Evolutionary conservation across 192 early-diverging fungal genomes (phyloP), one percentile per base, ranked within the genome.

Genomic region (Lobosporangium transversale): DNA sequence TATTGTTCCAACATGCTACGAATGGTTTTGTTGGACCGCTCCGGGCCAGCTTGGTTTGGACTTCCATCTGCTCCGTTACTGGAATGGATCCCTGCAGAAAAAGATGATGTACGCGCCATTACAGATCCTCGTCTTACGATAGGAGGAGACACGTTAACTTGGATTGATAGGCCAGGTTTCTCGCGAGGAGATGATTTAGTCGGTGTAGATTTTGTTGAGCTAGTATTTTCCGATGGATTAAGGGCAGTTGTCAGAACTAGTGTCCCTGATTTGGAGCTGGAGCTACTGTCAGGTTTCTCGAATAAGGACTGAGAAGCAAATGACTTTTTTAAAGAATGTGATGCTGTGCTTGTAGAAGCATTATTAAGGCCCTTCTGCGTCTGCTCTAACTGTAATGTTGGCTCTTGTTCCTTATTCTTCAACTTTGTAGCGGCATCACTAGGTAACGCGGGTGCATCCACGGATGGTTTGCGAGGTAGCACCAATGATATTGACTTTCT

Each of bases 1-100:
- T 67, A 66, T 35, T 76, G 73, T 53, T 76, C 73, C 45, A 76
- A 30, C 73, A 76, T 76, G 32, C 73, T 76, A 14, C 64, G 58
- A 9, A 76, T 76, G 1, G 73, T 76, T 21, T 76, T 76, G 26
- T 66, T 76, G 1, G 73, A 76, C 40, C 73, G 37, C 40, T 76
- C 73, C 23, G 64, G 65, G 5, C 73, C 73, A 20, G 52, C 14
- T 21, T 66, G 64, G 5, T 57, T 49, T 0, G 73, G 73, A 30
- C 73, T 76, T 33, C 58, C 52, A 20, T 76, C 73, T 2, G 57
- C 51, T 10, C 47, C 58, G 29, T 66, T 76, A 4, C 64, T 65
- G 24, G 73, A 76, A 44, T 55, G 62, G 47, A 76, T 76, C 14
- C 73, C 73, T 12, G 73, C 73, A 32, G 73, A 76, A 31, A 62